Evolutionary conservation across 2,329 filamentous ascomycete genomes (phyloP).

Genomic region (Eurotiales sp.): DNA sequence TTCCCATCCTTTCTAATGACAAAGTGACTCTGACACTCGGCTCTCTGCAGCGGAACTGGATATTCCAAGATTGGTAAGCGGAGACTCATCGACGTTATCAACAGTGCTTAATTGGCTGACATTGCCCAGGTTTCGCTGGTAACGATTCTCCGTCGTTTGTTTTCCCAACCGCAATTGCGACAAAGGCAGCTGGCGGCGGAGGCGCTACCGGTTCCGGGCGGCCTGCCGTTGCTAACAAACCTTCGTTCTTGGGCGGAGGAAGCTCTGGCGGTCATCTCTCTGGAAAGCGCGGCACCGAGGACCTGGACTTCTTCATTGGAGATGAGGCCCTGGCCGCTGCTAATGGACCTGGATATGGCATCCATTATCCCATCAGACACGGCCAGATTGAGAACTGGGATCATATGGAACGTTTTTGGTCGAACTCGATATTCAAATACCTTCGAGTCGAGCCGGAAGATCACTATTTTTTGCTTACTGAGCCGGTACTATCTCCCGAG

Average conservation of each 20-base stretch:
- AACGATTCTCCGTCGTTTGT: constrained; percentile 99
- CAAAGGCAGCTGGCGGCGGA: constrained; percentile 71
- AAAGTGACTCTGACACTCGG: constrained; percentile 34
- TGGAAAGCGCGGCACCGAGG: constrained; percentile 91
- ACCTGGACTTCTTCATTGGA: constrained; percentile 97
- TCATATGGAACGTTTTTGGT: constrained; percentile 99
- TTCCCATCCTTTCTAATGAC: constrained; percentile 21
- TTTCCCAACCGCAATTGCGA: constrained; percentile 97
- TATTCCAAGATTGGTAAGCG: constrained; percentile 94
- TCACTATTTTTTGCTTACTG: constrained; percentile 96
- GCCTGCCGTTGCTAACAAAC: constrained; percentile 88
- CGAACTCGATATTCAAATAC: constrained; percentile 99
- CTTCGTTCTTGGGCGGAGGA: constrained; percentile 88
- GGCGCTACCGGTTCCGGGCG: constrained; percentile 77
- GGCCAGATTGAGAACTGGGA: constrained; percentile 99
- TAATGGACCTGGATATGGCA: constrained; percentile 83
- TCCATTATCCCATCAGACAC: constrained; percentile 96
- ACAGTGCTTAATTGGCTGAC: constrained; percentile 32
- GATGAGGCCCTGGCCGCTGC: constrained; percentile 88
- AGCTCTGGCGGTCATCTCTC: constrained; percentile 79
- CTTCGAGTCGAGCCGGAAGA: constrained; percentile 96
- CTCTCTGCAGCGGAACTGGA: constrained; percentile 77
- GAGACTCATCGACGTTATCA: constrained; percentile 6
- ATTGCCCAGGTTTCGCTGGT: constrained; percentile 78
- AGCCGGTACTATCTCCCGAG: constrained; percentile 61